Evolutionary conservation across 495 filamentous ascomycete species (phyloP).

Genomic region (Aspergillus diversus): DNA sequence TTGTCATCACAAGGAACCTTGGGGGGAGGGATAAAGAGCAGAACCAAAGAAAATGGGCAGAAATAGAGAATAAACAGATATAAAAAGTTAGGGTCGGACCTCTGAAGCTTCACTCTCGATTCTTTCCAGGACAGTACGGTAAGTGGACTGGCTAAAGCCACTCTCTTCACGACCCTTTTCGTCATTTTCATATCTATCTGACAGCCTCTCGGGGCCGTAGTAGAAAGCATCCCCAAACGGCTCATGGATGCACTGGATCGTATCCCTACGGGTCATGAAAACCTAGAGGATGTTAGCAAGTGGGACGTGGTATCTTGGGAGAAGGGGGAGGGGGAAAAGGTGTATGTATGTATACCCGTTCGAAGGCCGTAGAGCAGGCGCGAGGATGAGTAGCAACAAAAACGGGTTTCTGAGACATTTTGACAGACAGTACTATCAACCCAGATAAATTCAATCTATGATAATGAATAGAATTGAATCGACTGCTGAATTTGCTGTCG

Average conservation of each 20-base stretch:
- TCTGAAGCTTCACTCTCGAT: slow-evolving; percentile 68
- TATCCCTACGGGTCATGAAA: slow-evolving; percentile 89
- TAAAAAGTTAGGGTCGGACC: slow-evolving; percentile 54
- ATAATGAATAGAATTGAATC: neutral
- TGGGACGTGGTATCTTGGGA: neutral
- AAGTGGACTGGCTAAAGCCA: slow-evolving; percentile 79
- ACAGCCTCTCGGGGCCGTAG: slow-evolving; percentile 86
- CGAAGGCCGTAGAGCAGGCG: slow-evolving; percentile 94
- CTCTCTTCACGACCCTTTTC: slow-evolving; percentile 67
- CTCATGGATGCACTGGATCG: slow-evolving; percentile 83
- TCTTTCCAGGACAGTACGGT: slow-evolving; percentile 70
- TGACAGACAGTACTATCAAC: slow-evolving; percentile 16
- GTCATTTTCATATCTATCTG: slow-evolving; percentile 73
- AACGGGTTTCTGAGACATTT: slow-evolving; percentile 80
- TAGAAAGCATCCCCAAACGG: slow-evolving; percentile 98
- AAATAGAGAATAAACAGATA: slow-evolving; percentile 20
- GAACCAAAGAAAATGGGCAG: neutral
- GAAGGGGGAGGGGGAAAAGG: slow-evolving; percentile 6
- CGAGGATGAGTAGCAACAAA: slow-evolving; percentile 93
- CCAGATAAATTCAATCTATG: slow-evolving; percentile 1
- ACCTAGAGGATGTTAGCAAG: slow-evolving; percentile 57
- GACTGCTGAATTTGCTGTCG: too few species aligned
- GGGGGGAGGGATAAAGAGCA: neutral
- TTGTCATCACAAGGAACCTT: neutral
- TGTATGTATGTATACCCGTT: slow-evolving; percentile 62